These are phyloP conservation scores for Hypoxylon sp. DNA, from an alignment of 2,329 filamentous ascomycete genomes.

Conservation along the genomic window DNA sequence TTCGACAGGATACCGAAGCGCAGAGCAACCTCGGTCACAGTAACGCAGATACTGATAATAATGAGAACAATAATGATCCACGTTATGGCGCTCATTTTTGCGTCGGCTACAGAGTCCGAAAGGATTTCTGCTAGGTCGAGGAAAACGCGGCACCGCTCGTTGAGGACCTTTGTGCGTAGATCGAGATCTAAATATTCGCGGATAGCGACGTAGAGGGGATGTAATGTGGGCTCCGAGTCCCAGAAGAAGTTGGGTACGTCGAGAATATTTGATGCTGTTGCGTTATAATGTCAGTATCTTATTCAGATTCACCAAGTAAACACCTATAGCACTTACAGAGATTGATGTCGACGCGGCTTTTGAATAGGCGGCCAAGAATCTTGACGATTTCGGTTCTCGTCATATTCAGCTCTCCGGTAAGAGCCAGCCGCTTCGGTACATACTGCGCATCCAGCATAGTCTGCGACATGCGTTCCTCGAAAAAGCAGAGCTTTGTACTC, in stretches of 20 bases:
- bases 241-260: conserved; percentile 98
- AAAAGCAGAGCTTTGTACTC: conserved; percentile 95
- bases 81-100: conserved; percentile 95
- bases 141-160: conserved; percentile 96
- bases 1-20: conserved; percentile 79
- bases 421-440: conserved; percentile 86
- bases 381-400: conserved; percentile 90
- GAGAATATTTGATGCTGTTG: conserved; percentile 87
- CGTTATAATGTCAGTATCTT: conserved; percentile 36
- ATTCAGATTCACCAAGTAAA: too few relatives aligned
- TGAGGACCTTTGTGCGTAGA: conserved; percentile 93
- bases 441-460: conserved; percentile 95
- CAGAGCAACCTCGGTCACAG: conserved; percentile 87
- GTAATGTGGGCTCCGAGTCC: conserved; percentile 94
- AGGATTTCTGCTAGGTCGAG: conserved; percentile 95
- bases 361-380: conserved; percentile 90
- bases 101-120: conserved; percentile 89
- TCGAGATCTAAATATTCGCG: conserved; percentile 98
- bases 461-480: conserved; percentile 94
- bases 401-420: conserved; percentile 93
- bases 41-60: conserved; percentile 88
- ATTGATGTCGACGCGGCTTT: conserved; percentile 95
- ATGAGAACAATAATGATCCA: conserved; percentile 99
- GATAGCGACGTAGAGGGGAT: conserved; percentile 93
- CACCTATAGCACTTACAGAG: conserved; percentile 75